phyloP scores from a whole-genome alignment of 768 basidiomycete genomes.

The Galerina marginata region DNA sequence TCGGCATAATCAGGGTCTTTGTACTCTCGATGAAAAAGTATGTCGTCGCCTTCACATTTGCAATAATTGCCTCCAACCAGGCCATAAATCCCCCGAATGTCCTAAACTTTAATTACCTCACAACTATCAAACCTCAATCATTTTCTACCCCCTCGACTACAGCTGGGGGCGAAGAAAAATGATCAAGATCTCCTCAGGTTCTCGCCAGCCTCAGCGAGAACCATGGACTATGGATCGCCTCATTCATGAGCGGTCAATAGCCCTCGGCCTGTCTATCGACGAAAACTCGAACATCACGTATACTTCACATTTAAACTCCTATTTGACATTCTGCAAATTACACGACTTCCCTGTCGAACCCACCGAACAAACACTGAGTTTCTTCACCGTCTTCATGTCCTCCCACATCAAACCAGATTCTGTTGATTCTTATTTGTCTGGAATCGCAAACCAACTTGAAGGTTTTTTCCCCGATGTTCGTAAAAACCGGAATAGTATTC shows the following conservation, averaged over 20 bases:
- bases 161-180: conserved; percentile 26
- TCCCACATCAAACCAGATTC: too few relatives aligned
- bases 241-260: too few relatives aligned
- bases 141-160: conserved; percentile 18
- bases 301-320: too few relatives aligned
- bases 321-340: too few relatives aligned
- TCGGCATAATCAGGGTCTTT: conserved; percentile 33
- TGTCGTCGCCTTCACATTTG: conserved; percentile 22
- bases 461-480: conserved; percentile 36
- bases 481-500: too few relatives aligned
- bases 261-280: too few relatives aligned
- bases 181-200: background rate
- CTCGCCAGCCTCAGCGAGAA: too few relatives aligned
- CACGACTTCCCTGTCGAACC: conserved; percentile 25
- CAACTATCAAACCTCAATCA: background rate
- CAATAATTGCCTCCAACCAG: conserved; percentile 10
- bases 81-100: conserved; percentile 31
- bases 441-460: conserved; percentile 40
- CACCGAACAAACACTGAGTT: conserved; percentile 35
- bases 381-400: conserved; percentile 37
- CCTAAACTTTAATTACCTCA: conserved; percentile 33
- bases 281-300: too few relatives aligned
- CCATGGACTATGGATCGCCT: too few relatives aligned
- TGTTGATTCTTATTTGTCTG: conserved; percentile 36
- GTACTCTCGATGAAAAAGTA: too few relatives aligned